Evolutionary conservation across 192 early-diverging fungal species (phyloP), one percentile per base, ranked within the genome.

Genomic region (Linnemannia schmuckeri): DNA sequence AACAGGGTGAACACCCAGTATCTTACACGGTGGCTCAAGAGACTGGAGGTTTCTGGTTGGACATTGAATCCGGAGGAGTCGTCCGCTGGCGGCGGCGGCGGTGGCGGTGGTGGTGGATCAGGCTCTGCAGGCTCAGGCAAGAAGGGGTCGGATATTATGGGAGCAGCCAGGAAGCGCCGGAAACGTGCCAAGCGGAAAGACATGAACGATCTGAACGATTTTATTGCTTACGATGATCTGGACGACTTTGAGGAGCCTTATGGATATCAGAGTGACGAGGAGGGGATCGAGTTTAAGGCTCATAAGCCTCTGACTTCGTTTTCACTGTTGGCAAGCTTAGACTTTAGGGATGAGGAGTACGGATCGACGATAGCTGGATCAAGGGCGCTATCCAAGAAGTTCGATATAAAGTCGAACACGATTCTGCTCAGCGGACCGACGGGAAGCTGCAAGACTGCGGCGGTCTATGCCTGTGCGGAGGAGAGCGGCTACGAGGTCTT

Each of bases 401-500:
- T 87, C 27, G 85, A 87, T 17, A 90, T 90, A 81, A 90, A 90
- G 38, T 82, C 89, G n/a, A 93, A 93, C 74, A 81, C 94, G 37
- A 89, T 95, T 41, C 81, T 96, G 4, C 77, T 97, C 4, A 89
- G 92, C 24, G 97, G 97, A 1, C 93, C 93, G 0, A 81, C 89
- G 13, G 96, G 96, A 24, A 90, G 90, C 66, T 94, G 97, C 40
- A 96, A 96, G 55, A 96, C 95, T 1, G 93, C 94, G 6, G 85
- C 93, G 1, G 93, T 97, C 1, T 94, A 93, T 78, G 93, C 96
- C 0, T 93, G 92, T 46, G 97, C 96, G 4, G 88, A 89, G 13
- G 94, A 96, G 78, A 88, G 90, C 66, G 95, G 94, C 2, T 97
- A 93, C 79, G 93, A 94, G 38, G 93, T 97, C 24, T 90, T 95